phyloP scores from a whole-genome alignment of 768 basidiomycete genomes.

The Mycena vulgaris region DNA sequence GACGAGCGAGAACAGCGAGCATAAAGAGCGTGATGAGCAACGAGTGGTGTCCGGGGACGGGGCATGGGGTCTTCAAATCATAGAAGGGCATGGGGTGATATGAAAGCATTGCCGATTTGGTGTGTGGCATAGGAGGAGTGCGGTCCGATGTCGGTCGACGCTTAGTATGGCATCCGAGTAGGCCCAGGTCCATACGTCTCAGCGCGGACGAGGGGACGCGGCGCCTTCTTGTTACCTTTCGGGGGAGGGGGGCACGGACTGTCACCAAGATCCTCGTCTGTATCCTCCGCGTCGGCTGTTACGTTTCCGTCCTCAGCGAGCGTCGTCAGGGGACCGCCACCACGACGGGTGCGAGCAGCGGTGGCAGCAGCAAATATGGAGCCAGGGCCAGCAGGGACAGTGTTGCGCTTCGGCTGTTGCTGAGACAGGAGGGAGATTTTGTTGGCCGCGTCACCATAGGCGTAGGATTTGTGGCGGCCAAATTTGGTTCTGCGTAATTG shows the following conservation, averaged over 20 bases:
- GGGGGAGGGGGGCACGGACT: conserved; percentile 90
- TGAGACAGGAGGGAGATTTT: conserved; percentile 57
- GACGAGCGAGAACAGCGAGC: conserved; percentile 31
- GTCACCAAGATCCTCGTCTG: conserved; percentile 84
- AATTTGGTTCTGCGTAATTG: conserved; percentile 93
- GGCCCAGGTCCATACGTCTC: conserved; percentile 83
- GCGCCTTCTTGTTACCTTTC: conserved; percentile 72
- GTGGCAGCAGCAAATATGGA: conserved; percentile 79
- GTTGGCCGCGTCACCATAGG: conserved; percentile 84
- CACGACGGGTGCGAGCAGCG: conserved; percentile 76
- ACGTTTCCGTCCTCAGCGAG: conserved; percentile 78
- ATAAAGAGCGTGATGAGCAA: conserved; percentile 40
- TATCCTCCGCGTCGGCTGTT: conserved; percentile 77
- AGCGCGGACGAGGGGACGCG: conserved; percentile 67
- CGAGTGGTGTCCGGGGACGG: conserved; percentile 30
- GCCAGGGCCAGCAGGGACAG: conserved; percentile 69
- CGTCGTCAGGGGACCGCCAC: conserved; percentile 64
- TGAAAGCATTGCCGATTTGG: conserved; percentile 35
- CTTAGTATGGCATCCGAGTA: conserved; percentile 60
- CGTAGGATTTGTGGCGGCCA: conserved; percentile 91
- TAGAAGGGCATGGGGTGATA: conserved; percentile 24
- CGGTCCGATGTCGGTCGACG: background rate
- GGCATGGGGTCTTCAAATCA: conserved; percentile 38
- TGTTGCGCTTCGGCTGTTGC: conserved; percentile 74
- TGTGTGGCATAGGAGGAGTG: conserved; percentile 26